A percentile compares a stretch with the other conserved stretches of the same genome.
phyloP scores from a whole-genome alignment of 208 protist genomes.

The Crithidia fasciculata region DNA sequence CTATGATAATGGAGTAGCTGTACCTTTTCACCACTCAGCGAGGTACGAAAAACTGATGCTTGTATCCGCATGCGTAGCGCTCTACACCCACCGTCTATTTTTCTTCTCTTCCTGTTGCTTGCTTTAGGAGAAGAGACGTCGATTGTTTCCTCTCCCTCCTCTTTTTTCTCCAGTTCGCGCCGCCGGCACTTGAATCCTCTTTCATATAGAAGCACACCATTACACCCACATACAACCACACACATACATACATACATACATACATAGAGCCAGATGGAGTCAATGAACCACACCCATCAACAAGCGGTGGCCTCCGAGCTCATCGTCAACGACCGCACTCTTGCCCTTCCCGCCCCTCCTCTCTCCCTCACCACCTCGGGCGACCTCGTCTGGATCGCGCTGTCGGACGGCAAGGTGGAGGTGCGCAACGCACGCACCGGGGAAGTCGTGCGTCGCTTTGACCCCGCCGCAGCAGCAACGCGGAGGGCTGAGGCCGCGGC shows the following conservation, averaged over 20 bases:
- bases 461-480: conserved; percentile 5
- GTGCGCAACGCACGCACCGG: conserved; percentile 75
- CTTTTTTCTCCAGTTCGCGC: too few relatives aligned
- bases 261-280: not conserved
- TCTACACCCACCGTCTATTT: too few relatives aligned
- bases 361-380: conserved; percentile 55
- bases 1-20: too few relatives aligned
- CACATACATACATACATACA: not conserved
- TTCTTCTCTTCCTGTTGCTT: too few relatives aligned
- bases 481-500: not conserved
- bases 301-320: conserved; percentile 45
- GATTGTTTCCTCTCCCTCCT: too few relatives aligned
- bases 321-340: conserved; percentile 67
- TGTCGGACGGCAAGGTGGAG: conserved; percentile 55
- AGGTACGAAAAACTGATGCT: too few relatives aligned
- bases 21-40: too few relatives aligned
- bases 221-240: not conserved
- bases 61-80: too few relatives aligned
- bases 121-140: too few relatives aligned
- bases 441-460: conserved; percentile 60
- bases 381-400: conserved; percentile 78
- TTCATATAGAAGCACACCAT: too few relatives aligned
- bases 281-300: not conserved
- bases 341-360: conserved; percentile 45
- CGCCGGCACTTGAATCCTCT: too few relatives aligned